These are phyloP conservation scores for Fraxinus xanthoxyloides DNA, from an alignment of 305 asterid species.

Conservation along the genomic window DNA sequence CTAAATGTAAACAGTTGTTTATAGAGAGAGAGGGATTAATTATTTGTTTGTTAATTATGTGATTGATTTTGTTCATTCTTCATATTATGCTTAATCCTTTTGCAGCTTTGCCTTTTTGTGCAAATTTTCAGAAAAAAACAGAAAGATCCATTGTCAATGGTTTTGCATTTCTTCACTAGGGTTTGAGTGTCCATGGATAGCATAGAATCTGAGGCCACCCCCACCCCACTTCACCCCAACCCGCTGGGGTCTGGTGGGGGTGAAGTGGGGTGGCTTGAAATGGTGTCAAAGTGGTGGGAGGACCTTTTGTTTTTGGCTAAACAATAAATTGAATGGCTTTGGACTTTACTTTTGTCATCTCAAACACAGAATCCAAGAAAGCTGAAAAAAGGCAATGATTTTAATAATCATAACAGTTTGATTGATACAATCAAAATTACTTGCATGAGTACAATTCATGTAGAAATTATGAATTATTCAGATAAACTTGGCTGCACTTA, in stretches of 20 bases:
- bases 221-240: no score
- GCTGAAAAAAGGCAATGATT: conserved; percentile 30
- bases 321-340: conserved; percentile 23
- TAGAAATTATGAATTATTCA: no score
- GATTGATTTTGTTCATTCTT: not conserved
- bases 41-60: not conserved
- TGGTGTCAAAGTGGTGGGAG: conserved; percentile 4
- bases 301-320: conserved; percentile 14
- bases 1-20: conserved; percentile 8
- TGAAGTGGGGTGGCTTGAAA: not conserved
- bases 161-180: conserved; percentile 13
- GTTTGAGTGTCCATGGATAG: no score
- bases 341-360: conserved; percentile 36
- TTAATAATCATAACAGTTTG: conserved; percentile 33
- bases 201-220: not conserved
- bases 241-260: not conserved
- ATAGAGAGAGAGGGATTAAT: not conserved
- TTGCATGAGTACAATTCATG: no score
- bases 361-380: conserved; percentile 36
- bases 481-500: no score
- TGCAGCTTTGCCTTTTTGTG: not conserved
- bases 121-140: not conserved
- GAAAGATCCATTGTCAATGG: not conserved
- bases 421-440: not conserved
- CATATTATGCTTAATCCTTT: not conserved